These are phyloP conservation scores for Tulasnella sp. DNA, from an alignment of 768 basidiomycete species.

Conservation along the genomic window DNA sequence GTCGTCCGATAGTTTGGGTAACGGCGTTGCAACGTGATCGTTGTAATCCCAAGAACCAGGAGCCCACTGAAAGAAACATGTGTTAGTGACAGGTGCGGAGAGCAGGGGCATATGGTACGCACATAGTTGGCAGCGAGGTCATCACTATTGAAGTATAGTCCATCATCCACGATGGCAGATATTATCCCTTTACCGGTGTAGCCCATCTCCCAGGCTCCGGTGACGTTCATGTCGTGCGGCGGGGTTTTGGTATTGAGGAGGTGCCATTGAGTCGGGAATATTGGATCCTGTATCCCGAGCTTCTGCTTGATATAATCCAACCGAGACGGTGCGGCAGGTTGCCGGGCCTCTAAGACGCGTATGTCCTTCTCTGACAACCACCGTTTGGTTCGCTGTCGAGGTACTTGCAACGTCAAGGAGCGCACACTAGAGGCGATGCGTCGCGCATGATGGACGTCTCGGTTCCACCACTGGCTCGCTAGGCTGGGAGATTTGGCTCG, in stretches of 20 bases:
- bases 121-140: slow-evolving; percentile 91
- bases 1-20: slow-evolving; percentile 78
- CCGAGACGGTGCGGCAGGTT: not conserved
- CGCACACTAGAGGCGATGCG: slow-evolving; percentile 33
- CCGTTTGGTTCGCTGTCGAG: slow-evolving; percentile 52
- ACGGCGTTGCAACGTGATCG: slow-evolving; percentile 77
- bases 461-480: slow-evolving; percentile 28
- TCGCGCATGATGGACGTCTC: slow-evolving; percentile 19
- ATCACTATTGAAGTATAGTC: slow-evolving; percentile 76
- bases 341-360: not conserved
- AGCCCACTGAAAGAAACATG: slow-evolving; percentile 43
- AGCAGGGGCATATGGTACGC: slow-evolving; percentile 26
- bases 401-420: slow-evolving; percentile 47
- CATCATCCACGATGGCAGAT: slow-evolving; percentile 87
- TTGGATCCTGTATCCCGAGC: slow-evolving; percentile 66
- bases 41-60: slow-evolving; percentile 93
- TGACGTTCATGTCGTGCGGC: slow-evolving; percentile 74
- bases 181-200: slow-evolving; percentile 79
- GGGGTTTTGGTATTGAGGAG: slow-evolving; percentile 76
- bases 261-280: slow-evolving; percentile 86
- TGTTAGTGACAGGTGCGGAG: not conserved
- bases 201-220: slow-evolving; percentile 76
- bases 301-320: slow-evolving; percentile 34
- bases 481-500: slow-evolving; percentile 35
- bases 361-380: not conserved